These are phyloP conservation scores for Lophiotrema nucula DNA, from an alignment of 495 filamentous ascomycete genomes.

Conservation along the genomic window DNA sequence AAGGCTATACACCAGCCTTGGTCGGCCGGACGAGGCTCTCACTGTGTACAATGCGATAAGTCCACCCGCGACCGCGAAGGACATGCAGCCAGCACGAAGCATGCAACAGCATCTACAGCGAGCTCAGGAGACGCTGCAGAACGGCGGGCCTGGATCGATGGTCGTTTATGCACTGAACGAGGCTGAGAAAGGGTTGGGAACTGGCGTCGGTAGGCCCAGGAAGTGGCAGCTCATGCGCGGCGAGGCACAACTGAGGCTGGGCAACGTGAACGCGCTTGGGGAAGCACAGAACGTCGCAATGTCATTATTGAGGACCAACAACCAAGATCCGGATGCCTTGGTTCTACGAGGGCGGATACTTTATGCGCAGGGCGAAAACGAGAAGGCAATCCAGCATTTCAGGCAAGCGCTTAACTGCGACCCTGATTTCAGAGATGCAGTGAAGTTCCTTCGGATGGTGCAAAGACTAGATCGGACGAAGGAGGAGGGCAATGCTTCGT, in stretches of 20 bases:
- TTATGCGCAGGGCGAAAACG: slow-evolving; percentile 90
- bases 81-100: slow-evolving; percentile 71
- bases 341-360: slow-evolving; percentile 83
- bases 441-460: slow-evolving; percentile 79
- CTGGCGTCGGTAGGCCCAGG: slow-evolving; percentile 70
- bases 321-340: slow-evolving; percentile 87
- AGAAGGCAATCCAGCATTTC: slow-evolving; percentile 91
- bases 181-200: slow-evolving; percentile 75
- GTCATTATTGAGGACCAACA: slow-evolving; percentile 77
- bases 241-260: slow-evolving; percentile 94
- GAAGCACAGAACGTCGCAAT: slow-evolving; percentile 93
- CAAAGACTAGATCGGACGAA: slow-evolving; percentile 92
- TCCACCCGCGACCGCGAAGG: slow-evolving; percentile 76
- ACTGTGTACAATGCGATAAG: slow-evolving; percentile 70
- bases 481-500: slow-evolving; percentile 85
- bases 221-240: slow-evolving; percentile 92
- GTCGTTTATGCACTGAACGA: slow-evolving; percentile 86
- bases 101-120: slow-evolving; percentile 82
- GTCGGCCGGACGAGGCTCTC: slow-evolving; percentile 80
- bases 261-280: slow-evolving; percentile 79
- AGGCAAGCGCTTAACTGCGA: slow-evolving; percentile 85
- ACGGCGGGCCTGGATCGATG: slow-evolving; percentile 81
- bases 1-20: slow-evolving; percentile 81
- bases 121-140: slow-evolving; percentile 71
- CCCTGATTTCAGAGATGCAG: slow-evolving; percentile 81